Percentiles rank a stretch among this genome's conserved stretches.
phyloP scores from a whole-genome alignment of 1,284 basidiomycete species.

The Pseudozyma thailandica region DNA sequence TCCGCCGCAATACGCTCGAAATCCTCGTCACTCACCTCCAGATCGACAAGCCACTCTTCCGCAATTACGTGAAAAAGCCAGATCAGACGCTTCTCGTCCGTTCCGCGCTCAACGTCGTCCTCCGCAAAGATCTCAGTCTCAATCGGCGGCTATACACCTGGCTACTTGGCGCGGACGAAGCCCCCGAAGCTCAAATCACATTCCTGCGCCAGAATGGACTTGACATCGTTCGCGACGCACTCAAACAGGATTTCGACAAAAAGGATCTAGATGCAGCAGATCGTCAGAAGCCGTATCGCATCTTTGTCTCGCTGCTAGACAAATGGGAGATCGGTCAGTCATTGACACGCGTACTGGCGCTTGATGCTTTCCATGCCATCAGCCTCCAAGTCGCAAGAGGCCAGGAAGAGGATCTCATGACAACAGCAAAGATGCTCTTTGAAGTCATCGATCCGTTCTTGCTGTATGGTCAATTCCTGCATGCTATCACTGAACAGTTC shows the following conservation, averaged over 20 bases:
- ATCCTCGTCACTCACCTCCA: conserved; percentile 57
- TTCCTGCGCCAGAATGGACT: conserved; percentile 52
- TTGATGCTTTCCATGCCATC: conserved; percentile 79
- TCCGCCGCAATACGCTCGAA: conserved; percentile 60
- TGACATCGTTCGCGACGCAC: conserved; percentile 39
- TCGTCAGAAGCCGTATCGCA: conserved; percentile 85
- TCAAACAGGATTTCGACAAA: conserved; percentile 43
- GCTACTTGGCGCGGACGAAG: conserved; percentile 83
- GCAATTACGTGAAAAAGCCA: conserved; percentile 18
- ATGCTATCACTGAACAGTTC: conserved; percentile 69
- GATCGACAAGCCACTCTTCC: conserved; percentile 49
- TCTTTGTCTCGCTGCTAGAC: conserved; percentile 92
- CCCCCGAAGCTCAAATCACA: conserved; percentile 69
- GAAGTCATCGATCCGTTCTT: conserved; percentile 90
- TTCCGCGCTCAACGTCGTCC: conserved; percentile 64
- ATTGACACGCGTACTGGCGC: conserved; percentile 80
- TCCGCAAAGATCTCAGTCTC: conserved; percentile 89
- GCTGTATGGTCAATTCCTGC: conserved; percentile 82
- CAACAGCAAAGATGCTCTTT: conserved; percentile 88
- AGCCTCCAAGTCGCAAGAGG: conserved; percentile 76
- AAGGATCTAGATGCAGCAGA: conserved; percentile 74
- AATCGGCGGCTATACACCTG: conserved; percentile 93
- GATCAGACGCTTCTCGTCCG: conserved; percentile 58
- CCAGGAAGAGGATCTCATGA: conserved; percentile 74
- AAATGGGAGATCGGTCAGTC: conserved; percentile 93